Base-by-base conservation (phyloP, 305 asterid species). In the Fraxinus nigra region DNA sequence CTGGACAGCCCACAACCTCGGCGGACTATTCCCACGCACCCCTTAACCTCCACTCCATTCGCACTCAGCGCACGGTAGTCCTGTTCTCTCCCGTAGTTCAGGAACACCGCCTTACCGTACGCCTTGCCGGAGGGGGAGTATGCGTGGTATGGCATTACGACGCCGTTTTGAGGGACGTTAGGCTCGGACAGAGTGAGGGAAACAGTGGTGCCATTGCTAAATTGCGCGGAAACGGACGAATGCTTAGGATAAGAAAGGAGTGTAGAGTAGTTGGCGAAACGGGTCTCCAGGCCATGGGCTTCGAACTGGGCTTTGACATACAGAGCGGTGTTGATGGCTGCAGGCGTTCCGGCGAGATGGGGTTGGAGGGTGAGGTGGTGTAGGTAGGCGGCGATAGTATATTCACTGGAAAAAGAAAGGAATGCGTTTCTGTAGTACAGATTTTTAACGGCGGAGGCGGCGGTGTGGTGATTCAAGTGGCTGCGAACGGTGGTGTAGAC, bases 51-150 rank as follows among this genome's bases (percentile, higher is more conserved):
- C 82, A 87, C 97, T 18, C 94, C 94, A 10, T 16, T 85, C 75
- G 74, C 89, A 59, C 56, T 82, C 59, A 95, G 91, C 24, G 86
- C 86, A 3, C 80, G 83, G 88, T 90, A 95, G 87, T 95, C 99
- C 84, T 87, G 79, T 43, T 88, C 94, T 85, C 93, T 84, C 43
- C 98, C 98, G 86, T 93, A 90, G 90, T 95, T 95, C 72, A 94
- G 43, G 33, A 94, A 95, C 75, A 90, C 93, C 24, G 95, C 92
- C 63, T 30, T 74, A 3, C 93, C 97, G 80, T 90, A 87, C 74
- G 85, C 97, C 72, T 95, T 79, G 79, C 98, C 99, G 51, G 97
- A 91, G 6, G 97, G 97, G 51, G 99, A 89, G 86, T 93, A 95
- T 0, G 99, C 99, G 85, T 95, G 98, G 91, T 90, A 94, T 1